A percentile compares a stretch with the other conserved stretches of the same genome.
phyloP scores from a whole-genome alignment of 805 yeast genomes.

The Grigorovia yakushimaensis region DNA sequence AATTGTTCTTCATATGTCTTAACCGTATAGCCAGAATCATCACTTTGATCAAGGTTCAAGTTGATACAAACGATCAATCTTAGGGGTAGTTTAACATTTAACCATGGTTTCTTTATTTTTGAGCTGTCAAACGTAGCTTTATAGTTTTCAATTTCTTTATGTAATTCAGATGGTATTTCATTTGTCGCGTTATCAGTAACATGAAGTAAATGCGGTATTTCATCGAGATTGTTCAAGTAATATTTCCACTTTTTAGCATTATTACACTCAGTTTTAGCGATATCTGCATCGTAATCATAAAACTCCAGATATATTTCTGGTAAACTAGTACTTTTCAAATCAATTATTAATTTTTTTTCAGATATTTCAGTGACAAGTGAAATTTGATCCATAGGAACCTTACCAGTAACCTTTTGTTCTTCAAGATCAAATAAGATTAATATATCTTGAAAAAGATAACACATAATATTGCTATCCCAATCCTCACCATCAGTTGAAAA shows the following conservation, averaged over 20 bases:
- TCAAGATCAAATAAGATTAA: constrained; percentile 15
- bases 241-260: constrained; percentile 36
- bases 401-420: constrained; percentile 31
- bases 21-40: constrained; percentile 15
- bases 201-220: constrained; percentile 28
- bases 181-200: constrained; percentile 45
- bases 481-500: constrained; percentile 35
- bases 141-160: not conserved
- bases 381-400: constrained; percentile 30
- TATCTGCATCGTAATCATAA: not conserved
- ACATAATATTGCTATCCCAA: constrained; percentile 30
- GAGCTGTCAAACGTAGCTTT: not conserved
- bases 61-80: constrained; percentile 37
- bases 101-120: constrained; percentile 10
- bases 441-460: constrained; percentile 10
- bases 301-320: constrained; percentile 36
- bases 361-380: constrained; percentile 25
- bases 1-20: constrained; percentile 21
- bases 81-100: constrained; percentile 22
- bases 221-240: constrained; percentile 14
- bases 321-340: constrained; percentile 32
- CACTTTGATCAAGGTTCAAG: constrained; percentile 11
- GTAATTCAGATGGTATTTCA: not conserved
- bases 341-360: constrained; percentile 26
- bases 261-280: constrained; percentile 17